These are phyloP conservation scores for Fraxinus velutina DNA, from an alignment of 305 asterid species.

Conservation along the genomic window DNA sequence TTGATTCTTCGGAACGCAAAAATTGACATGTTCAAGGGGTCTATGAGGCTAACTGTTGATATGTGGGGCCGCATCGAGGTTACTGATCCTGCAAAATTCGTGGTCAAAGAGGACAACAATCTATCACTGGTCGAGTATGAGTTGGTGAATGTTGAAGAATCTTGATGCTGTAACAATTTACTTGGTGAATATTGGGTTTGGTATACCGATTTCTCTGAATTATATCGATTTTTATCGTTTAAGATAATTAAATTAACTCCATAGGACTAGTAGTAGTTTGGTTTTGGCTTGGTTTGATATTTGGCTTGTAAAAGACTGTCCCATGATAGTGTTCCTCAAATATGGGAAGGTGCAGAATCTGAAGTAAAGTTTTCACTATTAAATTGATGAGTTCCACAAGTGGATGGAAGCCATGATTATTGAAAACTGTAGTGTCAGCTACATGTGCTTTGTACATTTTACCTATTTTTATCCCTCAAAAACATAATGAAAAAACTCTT, in stretches of 20 bases:
- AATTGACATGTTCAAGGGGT: constrained; percentile 86
- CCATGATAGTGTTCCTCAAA: not conserved
- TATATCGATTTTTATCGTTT: constrained; percentile 24
- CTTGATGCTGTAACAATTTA: constrained; percentile 35
- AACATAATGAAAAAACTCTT: not conserved
- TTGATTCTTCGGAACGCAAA: constrained; percentile 67
- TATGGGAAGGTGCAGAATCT: not conserved
- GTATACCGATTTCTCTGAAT: constrained; percentile 41
- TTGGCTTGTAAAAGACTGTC: not conserved
- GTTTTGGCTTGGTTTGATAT: not conserved
- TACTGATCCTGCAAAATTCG: constrained; percentile 60
- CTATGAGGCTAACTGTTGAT: constrained; percentile 87
- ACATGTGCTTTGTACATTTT: constrained; percentile 9
- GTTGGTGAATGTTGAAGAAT: constrained; percentile 69
- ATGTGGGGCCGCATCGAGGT: constrained; percentile 81
- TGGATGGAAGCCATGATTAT: constrained; percentile 7
- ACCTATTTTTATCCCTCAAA: not conserved
- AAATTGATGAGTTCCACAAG: not conserved
- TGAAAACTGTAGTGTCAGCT: constrained; percentile 1
- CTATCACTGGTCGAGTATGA: constrained; percentile 78
- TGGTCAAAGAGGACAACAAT: constrained; percentile 80
- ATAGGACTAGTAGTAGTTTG: constrained; percentile 28
- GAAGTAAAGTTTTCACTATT: not conserved
- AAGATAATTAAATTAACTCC: constrained; percentile 25
- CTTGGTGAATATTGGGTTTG: constrained; percentile 41